phyloP scores from a whole-genome alignment of 2,329 filamentous ascomycete genomes.

The Aspergillus hiratsukae region DNA sequence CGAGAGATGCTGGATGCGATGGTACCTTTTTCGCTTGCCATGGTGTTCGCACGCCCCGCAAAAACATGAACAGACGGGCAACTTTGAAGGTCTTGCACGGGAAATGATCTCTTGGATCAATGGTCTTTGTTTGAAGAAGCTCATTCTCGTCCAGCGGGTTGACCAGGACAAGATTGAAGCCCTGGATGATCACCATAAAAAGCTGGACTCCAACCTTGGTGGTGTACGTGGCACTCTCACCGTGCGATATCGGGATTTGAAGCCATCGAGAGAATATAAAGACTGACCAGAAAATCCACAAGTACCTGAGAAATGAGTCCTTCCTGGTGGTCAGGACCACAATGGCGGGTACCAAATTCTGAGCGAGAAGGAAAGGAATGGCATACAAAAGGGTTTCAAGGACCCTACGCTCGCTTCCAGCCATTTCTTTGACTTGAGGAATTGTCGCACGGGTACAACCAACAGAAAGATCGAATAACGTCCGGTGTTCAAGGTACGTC shows the following conservation, averaged over 20 bases:
- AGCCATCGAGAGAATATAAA: not conserved
- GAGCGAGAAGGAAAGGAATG: not conserved
- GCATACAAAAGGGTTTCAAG: not conserved
- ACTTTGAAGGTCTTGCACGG: not conserved
- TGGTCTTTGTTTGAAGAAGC: not conserved
- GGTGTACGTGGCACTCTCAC: not conserved
- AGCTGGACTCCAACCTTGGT: not conserved
- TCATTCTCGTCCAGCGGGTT: not conserved
- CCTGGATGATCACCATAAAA: not conserved
- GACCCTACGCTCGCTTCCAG: not conserved
- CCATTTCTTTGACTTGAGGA: not conserved
- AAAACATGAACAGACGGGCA: slow-evolving; percentile 4
- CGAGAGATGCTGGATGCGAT: slow-evolving; percentile 1
- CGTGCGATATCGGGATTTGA: not conserved
- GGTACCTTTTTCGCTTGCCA: slow-evolving; percentile 20
- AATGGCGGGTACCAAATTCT: not conserved
- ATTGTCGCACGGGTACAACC: not conserved
- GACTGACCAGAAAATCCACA: not conserved
- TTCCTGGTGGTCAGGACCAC: not conserved
- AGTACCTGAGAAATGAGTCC: not conserved
- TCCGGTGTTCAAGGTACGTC: not conserved
- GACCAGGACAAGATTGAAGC: not conserved
- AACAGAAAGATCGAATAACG: not conserved
- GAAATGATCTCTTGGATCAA: not conserved
- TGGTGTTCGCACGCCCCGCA: slow-evolving; percentile 18